A percentile compares a stretch with the other conserved stretches of the same genome.
phyloP scores from a whole-genome alignment of 805 yeast species.

The Pichia ethanolica region DNA sequence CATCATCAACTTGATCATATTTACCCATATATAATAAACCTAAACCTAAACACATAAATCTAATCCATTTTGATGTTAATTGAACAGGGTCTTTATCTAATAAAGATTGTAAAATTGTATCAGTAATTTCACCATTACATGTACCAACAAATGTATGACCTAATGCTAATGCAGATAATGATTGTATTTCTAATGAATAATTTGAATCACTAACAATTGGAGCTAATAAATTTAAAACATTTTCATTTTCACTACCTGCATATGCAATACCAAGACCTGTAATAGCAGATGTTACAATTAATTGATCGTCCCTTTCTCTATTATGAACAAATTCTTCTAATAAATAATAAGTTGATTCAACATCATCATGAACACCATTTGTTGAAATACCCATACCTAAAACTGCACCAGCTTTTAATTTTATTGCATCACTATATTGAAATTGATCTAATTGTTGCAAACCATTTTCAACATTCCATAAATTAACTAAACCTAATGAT shows the following conservation, averaged over 20 bases:
- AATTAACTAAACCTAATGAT: conserved; percentile 78
- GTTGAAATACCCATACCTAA: conserved; percentile 92
- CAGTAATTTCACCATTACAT: conserved; percentile 87
- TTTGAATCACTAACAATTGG: conserved; percentile 79
- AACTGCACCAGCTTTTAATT: conserved; percentile 92
- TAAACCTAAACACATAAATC: conserved; percentile 85
- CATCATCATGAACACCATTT: conserved; percentile 90
- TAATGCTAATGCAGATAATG: conserved; percentile 82
- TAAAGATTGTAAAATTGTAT: conserved; percentile 84
- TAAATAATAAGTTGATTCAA: conserved; percentile 83
- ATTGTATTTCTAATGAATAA: conserved; percentile 67
- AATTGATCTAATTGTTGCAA: conserved; percentile 84
- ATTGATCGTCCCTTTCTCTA: conserved; percentile 45
- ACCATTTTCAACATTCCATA: conserved; percentile 89
- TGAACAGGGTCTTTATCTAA: conserved; percentile 78
- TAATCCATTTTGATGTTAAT: conserved; percentile 77
- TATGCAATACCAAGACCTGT: conserved; percentile 90
- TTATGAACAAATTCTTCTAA: conserved; percentile 60
- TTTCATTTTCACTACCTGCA: conserved; percentile 89
- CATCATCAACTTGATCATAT: conserved; percentile 90
- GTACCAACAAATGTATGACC: conserved; percentile 96
- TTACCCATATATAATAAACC: conserved; percentile 91
- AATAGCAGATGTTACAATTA: conserved; percentile 73
- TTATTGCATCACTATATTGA: conserved; percentile 76
- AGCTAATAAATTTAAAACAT: conserved; percentile 63